A percentile compares a stretch with the other conserved stretches of the same genome.
Evolutionary conservation across 805 yeast species (phyloP).

Genomic region (Metschnikowia sp.): DNA sequence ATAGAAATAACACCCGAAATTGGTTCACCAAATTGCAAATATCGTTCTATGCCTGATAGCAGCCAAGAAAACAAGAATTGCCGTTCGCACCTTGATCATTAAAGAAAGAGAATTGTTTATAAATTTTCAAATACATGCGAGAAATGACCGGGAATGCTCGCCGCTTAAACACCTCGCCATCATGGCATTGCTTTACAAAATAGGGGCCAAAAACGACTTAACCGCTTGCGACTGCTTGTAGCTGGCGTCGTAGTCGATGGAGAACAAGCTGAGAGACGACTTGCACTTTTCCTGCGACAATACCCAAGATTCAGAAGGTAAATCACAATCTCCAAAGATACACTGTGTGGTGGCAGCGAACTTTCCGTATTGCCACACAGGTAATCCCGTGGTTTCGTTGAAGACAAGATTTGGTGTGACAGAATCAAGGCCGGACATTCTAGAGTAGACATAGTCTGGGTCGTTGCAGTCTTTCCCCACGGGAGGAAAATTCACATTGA

Average conservation of each 20-base stretch:
- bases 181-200: constrained; percentile 3
- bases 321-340: constrained; percentile 25
- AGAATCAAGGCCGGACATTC: constrained; percentile 44
- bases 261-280: constrained; percentile 44
- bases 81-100: too few species aligned
- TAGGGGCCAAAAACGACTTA: constrained; percentile 14
- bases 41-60: too few species aligned
- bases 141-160: too few species aligned
- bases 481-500: constrained; percentile 26
- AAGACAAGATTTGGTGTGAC: constrained; percentile 29
- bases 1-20: too few species aligned
- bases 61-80: too few species aligned
- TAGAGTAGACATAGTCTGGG: constrained; percentile 43
- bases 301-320: constrained; percentile 25
- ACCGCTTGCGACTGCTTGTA: constrained; percentile 15
- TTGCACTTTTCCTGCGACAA: constrained; percentile 32
- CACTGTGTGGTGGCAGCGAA: constrained; percentile 37
- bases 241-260: constrained; percentile 45
- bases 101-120: too few species aligned
- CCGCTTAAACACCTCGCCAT: too few species aligned
- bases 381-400: constrained; percentile 37
- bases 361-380: constrained; percentile 12
- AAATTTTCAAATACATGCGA: too few species aligned
- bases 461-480: constrained; percentile 32
- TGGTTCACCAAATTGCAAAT: too few species aligned